phyloP scores from a whole-genome alignment of 768 basidiomycete genomes.

The Rhodotorula graminis region DNA sequence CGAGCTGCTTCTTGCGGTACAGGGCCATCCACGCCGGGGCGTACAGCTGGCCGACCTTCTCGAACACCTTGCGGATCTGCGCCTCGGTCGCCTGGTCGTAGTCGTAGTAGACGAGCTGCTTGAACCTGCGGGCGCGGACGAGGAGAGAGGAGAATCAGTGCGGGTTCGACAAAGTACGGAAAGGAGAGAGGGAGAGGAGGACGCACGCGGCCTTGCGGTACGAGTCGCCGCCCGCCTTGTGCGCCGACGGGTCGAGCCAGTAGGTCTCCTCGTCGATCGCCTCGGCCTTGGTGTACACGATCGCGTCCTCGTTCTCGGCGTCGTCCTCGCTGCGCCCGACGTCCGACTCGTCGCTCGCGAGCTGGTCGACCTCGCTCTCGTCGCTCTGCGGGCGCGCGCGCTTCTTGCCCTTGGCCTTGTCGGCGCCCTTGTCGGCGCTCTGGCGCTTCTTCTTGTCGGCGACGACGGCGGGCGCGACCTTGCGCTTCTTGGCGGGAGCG shows the following conservation, averaged over 20 bases:
- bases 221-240: neutral
- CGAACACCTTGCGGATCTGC: neutral
- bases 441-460: neutral
- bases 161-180: neutral
- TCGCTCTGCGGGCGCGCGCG: neutral
- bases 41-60: neutral
- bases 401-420: neutral
- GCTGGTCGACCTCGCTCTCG: conserved; percentile 7
- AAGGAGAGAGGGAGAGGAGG: no score
- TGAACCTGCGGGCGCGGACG: neutral
- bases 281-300: neutral
- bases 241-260: neutral
- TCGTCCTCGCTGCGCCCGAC: neutral
- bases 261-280: neutral
- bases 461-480: no score
- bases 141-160: neutral
- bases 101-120: conserved; percentile 12
- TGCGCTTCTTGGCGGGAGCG: neutral
- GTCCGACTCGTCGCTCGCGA: neutral
- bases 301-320: neutral
- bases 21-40: conserved; percentile 2
- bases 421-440: neutral
- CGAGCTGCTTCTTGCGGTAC: neutral
- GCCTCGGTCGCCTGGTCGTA: neutral
- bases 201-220: conserved; percentile 19